Percentiles rank a stretch among this genome's conserved stretches.
Evolutionary conservation across 306 rosid genomes (phyloP).

Genomic region (Trifolium pratense): DNA sequence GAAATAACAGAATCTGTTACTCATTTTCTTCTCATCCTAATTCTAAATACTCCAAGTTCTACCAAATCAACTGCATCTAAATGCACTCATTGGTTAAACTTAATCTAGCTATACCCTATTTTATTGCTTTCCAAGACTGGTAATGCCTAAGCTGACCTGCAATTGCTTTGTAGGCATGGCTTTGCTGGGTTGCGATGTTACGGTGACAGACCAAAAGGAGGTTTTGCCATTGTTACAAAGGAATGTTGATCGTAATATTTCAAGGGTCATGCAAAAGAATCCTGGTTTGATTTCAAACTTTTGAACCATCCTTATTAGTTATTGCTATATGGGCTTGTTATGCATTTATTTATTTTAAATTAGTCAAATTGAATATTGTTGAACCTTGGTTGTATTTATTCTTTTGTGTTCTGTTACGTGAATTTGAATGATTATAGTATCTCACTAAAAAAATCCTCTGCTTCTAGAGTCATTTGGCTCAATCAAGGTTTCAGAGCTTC

Average conservation of each 20-base stretch:
- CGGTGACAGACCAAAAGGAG: constrained; percentile 86
- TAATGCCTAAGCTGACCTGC: constrained; percentile 39
- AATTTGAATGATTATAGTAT: constrained; percentile 26
- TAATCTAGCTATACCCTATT: constrained; percentile 19
- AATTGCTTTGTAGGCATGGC: constrained; percentile 81
- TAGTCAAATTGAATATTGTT: not conserved
- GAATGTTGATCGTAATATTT: constrained; percentile 86
- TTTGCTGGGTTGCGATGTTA: constrained; percentile 85
- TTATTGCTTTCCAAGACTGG: constrained; percentile 5
- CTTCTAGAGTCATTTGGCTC: constrained; percentile 83
- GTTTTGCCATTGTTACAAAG: constrained; percentile 79
- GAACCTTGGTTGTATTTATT: not conserved
- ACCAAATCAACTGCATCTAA: not conserved
- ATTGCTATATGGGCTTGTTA: constrained; percentile 20
- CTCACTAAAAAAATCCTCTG: constrained; percentile 42
- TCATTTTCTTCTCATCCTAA: no score
- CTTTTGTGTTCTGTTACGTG: constrained; percentile 21
- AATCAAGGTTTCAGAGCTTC: constrained; percentile 75
- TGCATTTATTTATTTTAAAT: constrained; percentile 19
- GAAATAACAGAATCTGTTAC: no score
- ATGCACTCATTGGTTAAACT: constrained; percentile 32
- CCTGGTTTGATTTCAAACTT: constrained; percentile 55
- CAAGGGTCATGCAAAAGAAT: constrained; percentile 75
- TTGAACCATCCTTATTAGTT: not conserved
- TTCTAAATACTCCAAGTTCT: no score